Evolutionary conservation across 225 moss, liverwort and hornwort species (phyloP).

Genomic region (Rhytidiadelphus loreus): DNA sequence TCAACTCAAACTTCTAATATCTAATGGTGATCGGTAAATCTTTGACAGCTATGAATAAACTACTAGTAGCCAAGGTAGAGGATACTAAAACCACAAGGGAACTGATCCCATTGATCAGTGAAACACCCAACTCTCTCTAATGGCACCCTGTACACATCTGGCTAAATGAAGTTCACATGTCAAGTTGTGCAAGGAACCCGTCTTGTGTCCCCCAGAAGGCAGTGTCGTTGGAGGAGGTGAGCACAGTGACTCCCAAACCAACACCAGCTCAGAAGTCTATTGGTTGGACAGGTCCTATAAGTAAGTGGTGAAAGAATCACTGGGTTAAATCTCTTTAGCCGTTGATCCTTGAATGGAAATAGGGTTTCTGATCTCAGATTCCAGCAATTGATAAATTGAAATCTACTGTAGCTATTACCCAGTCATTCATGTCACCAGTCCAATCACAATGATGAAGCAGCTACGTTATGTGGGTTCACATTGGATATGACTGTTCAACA

Average conservation of each 20-base stretch:
- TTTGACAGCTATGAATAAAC: background rate
- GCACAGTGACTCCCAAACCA: background rate
- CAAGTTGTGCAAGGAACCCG: background rate
- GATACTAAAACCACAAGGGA: background rate
- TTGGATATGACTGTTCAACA: background rate
- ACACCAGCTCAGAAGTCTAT: background rate
- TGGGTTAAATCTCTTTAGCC: background rate
- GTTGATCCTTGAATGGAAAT: background rate
- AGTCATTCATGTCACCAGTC: background rate
- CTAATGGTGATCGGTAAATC: too few species aligned
- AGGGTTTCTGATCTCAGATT: background rate
- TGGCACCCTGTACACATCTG: background rate
- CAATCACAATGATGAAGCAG: background rate
- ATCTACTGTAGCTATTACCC: background rate
- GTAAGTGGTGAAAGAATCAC: background rate
- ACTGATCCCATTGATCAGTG: background rate
- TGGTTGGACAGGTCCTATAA: background rate
- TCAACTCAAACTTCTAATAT: background rate
- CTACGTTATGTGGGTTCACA: background rate
- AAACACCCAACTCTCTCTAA: background rate
- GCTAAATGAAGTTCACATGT: background rate
- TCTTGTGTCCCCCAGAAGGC: background rate
- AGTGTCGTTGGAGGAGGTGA: background rate
- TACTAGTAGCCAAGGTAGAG: too few species aligned
- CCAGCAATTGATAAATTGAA: background rate